Evolutionary conservation across 2,329 filamentous ascomycete species (phyloP).

Genomic region (Fusarium tjaetaba): DNA sequence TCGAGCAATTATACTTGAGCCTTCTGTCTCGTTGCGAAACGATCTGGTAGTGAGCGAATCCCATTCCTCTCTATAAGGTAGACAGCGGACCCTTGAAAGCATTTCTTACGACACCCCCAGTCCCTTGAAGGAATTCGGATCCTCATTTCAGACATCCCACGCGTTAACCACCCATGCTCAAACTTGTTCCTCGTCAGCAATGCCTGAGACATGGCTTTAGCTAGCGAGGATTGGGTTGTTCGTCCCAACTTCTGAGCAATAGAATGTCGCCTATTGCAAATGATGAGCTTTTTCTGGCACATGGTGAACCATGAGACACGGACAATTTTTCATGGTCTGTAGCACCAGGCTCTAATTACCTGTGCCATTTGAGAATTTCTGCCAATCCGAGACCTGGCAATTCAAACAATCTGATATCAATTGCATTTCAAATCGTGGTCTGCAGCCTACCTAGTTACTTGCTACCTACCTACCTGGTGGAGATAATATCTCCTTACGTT

Average conservation of each 20-base stretch:
- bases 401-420: background rate
- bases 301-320: slow-evolving; percentile 2
- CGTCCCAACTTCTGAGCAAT: slow-evolving; percentile 24
- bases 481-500: background rate
- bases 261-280: slow-evolving; percentile 30
- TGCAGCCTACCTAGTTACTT: background rate
- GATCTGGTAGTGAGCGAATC: background rate
- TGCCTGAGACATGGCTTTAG: slow-evolving; percentile 25
- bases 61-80: background rate
- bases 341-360: background rate
- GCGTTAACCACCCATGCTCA: slow-evolving; percentile 18
- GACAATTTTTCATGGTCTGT: background rate
- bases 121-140: background rate
- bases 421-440: background rate
- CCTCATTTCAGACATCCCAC: slow-evolving; percentile 17
- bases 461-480: background rate
- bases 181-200: slow-evolving; percentile 9
- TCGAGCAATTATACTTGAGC: background rate
- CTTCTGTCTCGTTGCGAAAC: background rate
- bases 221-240: background rate
- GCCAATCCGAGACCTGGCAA: background rate
- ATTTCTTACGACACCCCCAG: background rate
- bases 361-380: background rate
- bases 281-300: background rate
- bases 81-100: background rate